Evolutionary conservation across 2,329 filamentous ascomycete genomes (phyloP).

Genomic region (Zelopaecilomyces penicillatus): DNA sequence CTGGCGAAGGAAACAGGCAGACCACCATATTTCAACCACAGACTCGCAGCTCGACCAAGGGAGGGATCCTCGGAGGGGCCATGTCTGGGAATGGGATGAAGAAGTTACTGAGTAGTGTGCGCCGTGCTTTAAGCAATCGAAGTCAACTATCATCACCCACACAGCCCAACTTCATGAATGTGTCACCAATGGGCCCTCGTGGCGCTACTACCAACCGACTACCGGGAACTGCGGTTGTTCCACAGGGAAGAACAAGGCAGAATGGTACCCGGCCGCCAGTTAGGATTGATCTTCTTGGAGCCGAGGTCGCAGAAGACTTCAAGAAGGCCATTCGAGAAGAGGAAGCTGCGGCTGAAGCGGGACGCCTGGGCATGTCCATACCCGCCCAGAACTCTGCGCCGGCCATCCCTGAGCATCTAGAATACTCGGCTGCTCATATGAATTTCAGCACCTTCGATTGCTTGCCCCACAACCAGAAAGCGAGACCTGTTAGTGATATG

Average conservation of each 20-base stretch:
- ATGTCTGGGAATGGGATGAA: conserved; percentile 71
- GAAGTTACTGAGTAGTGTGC: conserved; percentile 77
- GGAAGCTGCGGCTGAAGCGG: conserved; percentile 38
- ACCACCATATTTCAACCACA: conserved; percentile 44
- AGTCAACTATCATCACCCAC: conserved; percentile 36
- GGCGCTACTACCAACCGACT: conserved; percentile 50
- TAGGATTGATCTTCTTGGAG: conserved; percentile 76
- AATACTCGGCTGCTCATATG: conserved; percentile 37
- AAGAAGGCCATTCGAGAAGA: conserved; percentile 66
- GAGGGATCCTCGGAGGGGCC: conserved; percentile 43
- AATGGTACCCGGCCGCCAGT: conserved; percentile 44
- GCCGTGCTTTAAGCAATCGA: conserved; percentile 65
- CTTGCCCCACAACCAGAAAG: conserved; percentile 21
- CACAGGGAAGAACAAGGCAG: conserved; percentile 40
- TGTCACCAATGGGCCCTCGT: conserved; percentile 41
- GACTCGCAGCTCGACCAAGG: conserved; percentile 32
- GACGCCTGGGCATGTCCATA: conserved; percentile 14
- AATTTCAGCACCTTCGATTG: conserved; percentile 31
- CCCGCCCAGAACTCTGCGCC: conserved; percentile 18
- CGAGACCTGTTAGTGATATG: conserved; percentile 42
- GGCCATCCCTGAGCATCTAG: conserved; percentile 22
- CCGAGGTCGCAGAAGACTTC: conserved; percentile 69
- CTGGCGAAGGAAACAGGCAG: conserved; percentile 37
- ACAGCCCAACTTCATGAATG: conserved; percentile 38
- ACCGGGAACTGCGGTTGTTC: conserved; percentile 52